Evolutionary conservation across 2,329 filamentous ascomycete genomes (phyloP), one percentile per base, ranked within the genome.

Genomic region (Hyphodiscus sp.): DNA sequence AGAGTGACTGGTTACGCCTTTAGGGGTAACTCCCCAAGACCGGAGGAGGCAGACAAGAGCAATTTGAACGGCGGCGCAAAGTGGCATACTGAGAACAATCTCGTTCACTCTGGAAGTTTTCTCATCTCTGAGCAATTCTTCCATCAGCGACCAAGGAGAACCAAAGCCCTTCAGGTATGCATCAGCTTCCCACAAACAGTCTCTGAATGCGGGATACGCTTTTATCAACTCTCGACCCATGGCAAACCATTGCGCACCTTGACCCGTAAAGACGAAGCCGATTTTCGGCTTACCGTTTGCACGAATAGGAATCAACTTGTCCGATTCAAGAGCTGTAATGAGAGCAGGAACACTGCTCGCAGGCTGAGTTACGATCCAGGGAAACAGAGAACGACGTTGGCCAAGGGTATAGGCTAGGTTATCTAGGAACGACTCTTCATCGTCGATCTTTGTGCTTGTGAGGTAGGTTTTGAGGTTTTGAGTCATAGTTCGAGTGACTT

Each of bases 11-110:
- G 11, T 75, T 75, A 45, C 66, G 70, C 1, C 73, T 76, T 58
- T 77, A 74, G 1, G 75, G 4, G 54, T 58, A 18, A 77, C 60
- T 1, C 67, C 69, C 68, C 69, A 76, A 1, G 70, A 69, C 20
- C 68, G 29, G 0, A 79, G 64, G 3, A 78, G 65, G 11, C 71
- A 65, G 0, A 72, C 69, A 2, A 78, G 59, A 0, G 69, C 56
- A 2, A 79, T 63, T 59, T 79, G 76, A 2, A 79, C 56, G 0
- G 75, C 72, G 0, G 73, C 74, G 54, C 68, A 72, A 74, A 53
- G 68, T 73, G 68, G 69, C 65, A 56, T 73, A 71, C 58, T 74
- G 71, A 9, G 66, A 16, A 42, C 41, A 20, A 26, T 20, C 23
- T 26, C 23, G 23, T 26, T 26, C 23, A 26, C 23, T 26, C 23